Evolutionary conservation across 495 filamentous ascomycete species (phyloP).

Genomic region (Tuber brumale): DNA sequence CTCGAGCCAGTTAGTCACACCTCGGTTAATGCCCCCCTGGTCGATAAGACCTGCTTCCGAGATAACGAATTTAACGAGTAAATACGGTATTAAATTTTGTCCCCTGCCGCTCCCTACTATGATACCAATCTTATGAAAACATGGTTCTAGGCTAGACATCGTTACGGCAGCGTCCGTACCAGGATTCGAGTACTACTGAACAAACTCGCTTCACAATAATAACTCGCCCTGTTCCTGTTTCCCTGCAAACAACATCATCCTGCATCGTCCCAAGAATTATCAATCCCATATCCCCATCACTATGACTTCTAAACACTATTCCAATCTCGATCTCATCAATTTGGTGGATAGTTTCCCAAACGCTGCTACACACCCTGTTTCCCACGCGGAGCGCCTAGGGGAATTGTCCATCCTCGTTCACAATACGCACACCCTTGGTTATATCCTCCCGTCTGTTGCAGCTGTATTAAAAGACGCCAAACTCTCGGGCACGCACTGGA

Average conservation of each 20-base stretch:
- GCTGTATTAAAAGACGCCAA: slow-evolving; percentile 17
- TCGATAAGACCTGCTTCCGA: too few relatives aligned
- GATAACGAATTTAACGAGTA: too few relatives aligned
- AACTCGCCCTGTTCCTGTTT: neutral
- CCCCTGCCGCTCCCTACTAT: too few relatives aligned
- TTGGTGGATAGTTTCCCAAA: slow-evolving; percentile 39
- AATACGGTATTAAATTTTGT: neutral
- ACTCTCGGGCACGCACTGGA: slow-evolving; percentile 45
- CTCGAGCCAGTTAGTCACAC: too few relatives aligned
- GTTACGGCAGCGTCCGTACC: neutral
- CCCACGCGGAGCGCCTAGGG: slow-evolving; percentile 29
- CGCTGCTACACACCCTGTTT: slow-evolving; percentile 23
- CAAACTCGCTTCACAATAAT: neutral
- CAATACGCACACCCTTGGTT: slow-evolving; percentile 32
- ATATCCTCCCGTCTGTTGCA: slow-evolving; percentile 32
- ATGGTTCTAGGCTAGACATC: neutral
- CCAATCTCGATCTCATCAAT: slow-evolving; percentile 40
- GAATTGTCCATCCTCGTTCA: slow-evolving; percentile 28
- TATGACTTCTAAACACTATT: slow-evolving; percentile 19
- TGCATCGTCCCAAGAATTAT: neutral
- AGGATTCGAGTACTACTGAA: neutral
- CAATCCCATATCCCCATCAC: neutral
- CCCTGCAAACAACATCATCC: neutral
- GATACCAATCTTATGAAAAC: neutral
- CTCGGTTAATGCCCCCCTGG: too few relatives aligned